Conservation (phyloP, 2,329 filamentous ascomycete species). For the Lasiodiplodia theobromae region DNA sequence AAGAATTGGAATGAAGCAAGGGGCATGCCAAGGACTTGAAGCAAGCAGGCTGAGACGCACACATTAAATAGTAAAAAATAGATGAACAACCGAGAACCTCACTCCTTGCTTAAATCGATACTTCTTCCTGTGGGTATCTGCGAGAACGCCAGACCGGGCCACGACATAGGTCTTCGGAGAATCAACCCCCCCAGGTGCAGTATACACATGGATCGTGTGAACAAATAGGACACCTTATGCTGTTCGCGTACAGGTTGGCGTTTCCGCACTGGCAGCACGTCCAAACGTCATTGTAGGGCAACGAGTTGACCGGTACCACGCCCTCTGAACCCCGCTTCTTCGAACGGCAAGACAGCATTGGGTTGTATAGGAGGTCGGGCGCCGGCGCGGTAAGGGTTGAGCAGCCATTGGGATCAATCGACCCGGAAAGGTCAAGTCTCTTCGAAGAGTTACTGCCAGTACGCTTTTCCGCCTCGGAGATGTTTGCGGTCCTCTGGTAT, state of each 20-base stretch:
- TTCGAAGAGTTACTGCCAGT: background rate
- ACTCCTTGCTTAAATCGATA: constrained; percentile 5
- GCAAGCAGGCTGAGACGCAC: background rate
- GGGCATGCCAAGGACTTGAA: background rate
- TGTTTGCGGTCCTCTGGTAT: too few relatives aligned
- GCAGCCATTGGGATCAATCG: too few relatives aligned
- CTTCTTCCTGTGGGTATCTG: background rate
- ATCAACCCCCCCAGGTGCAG: background rate
- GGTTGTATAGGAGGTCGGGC: background rate
- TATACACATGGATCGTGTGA: background rate
- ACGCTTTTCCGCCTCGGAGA: background rate
- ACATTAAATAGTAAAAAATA: constrained; percentile 1
- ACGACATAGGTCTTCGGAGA: background rate
- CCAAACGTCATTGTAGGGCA: background rate
- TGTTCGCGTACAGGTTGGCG: background rate
- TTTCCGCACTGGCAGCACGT: background rate
- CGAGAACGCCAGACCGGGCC: background rate
- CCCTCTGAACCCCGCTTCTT: background rate
- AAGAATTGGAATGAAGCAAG: background rate
- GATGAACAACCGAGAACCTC: background rate
- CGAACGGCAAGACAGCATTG: background rate
- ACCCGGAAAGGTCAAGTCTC: background rate
- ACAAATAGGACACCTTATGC: background rate
- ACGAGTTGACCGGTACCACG: background rate
- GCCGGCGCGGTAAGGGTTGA: too few relatives aligned